These are phyloP conservation scores for Neurospora africana DNA, from an alignment of 495 filamentous ascomycete genomes.

Conservation along the genomic window DNA sequence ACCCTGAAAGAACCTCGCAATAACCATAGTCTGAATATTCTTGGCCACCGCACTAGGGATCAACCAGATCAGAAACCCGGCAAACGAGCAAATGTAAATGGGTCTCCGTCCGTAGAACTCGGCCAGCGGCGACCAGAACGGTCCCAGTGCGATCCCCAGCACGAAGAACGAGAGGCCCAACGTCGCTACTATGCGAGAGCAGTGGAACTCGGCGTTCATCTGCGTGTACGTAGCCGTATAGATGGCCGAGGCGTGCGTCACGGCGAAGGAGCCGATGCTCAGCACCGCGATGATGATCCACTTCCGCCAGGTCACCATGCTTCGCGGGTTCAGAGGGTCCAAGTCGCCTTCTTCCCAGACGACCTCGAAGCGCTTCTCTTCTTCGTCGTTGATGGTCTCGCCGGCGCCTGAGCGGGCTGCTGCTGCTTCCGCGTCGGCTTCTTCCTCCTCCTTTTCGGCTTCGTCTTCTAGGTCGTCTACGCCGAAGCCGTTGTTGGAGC, in stretches of 20 bases:
- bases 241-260: slow-evolving; percentile 85
- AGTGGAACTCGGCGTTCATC: slow-evolving; percentile 63
- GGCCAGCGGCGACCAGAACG: slow-evolving; percentile 50
- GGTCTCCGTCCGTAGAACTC: slow-evolving; percentile 85
- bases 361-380: slow-evolving; percentile 50
- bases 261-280: slow-evolving; percentile 63
- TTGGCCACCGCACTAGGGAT: slow-evolving; percentile 80
- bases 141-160: slow-evolving; percentile 62
- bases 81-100: slow-evolving; percentile 73
- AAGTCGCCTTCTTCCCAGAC: slow-evolving; percentile 57
- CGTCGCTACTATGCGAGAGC: slow-evolving; percentile 60
- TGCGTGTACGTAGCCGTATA: slow-evolving; percentile 85
- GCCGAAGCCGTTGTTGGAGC: slow-evolving; percentile 55
- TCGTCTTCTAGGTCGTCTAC: slow-evolving; percentile 37
- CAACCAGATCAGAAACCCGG: slow-evolving; percentile 71
- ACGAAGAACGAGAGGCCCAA: slow-evolving; percentile 74
- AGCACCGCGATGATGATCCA: slow-evolving; percentile 74
- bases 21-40: slow-evolving; percentile 74
- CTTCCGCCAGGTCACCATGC: slow-evolving; percentile 52
- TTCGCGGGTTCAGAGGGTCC: slow-evolving; percentile 65
- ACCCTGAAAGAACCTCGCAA: slow-evolving; percentile 77
- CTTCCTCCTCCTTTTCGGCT: slow-evolving; percentile 17
- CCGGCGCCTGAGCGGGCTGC: background rate
- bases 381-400: background rate
- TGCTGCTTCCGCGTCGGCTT: slow-evolving; percentile 4